Evolutionary conservation across 352 stramenopile species (phyloP).

Genomic region (Phytophthora multivora): DNA sequence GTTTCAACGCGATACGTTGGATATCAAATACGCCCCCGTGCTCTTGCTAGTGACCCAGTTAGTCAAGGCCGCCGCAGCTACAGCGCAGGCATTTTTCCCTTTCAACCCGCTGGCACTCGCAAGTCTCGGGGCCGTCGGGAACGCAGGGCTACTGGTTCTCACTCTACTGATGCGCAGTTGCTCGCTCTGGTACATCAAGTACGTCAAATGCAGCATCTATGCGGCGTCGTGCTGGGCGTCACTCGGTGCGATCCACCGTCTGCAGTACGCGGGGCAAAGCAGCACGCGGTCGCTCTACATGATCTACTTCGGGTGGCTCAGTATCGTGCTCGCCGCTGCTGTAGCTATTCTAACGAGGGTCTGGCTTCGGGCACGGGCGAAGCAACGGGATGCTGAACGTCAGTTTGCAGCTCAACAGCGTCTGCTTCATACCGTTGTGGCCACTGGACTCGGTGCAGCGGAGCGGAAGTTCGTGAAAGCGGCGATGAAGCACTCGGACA

Average conservation of each 20-base stretch:
- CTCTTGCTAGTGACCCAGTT: slow-evolving; percentile 57
- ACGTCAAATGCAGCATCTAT: slow-evolving; percentile 61
- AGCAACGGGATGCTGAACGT: slow-evolving; percentile 14
- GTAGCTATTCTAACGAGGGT: slow-evolving; percentile 26
- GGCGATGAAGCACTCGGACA: slow-evolving; percentile 2
- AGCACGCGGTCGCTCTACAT: slow-evolving; percentile 45
- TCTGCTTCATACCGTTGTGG: slow-evolving; percentile 4
- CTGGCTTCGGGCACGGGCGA: slow-evolving; percentile 12
- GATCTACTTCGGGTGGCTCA: slow-evolving; percentile 68
- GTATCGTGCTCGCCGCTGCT: slow-evolving; percentile 32
- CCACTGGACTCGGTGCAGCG: slow-evolving; percentile 1
- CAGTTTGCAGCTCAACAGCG: slow-evolving; percentile 20
- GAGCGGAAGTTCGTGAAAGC: slow-evolving; percentile 24
- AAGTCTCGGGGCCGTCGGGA: slow-evolving; percentile 40
- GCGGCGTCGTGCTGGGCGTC: slow-evolving; percentile 62
- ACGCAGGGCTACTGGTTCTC: slow-evolving; percentile 40
- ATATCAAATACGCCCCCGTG: slow-evolving; percentile 68
- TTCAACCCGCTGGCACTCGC: slow-evolving; percentile 43
- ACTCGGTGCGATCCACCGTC: slow-evolving; percentile 49
- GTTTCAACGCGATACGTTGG: slow-evolving; percentile 62
- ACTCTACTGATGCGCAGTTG: slow-evolving; percentile 48
- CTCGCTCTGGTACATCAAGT: slow-evolving; percentile 65
- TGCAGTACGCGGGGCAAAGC: slow-evolving; percentile 23
- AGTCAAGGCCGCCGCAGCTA: slow-evolving; percentile 51
- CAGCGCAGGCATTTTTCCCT: slow-evolving; percentile 54